Percentiles rank a stretch among this genome's conserved stretches.
phyloP scores from a whole-genome alignment of 148 eudicot species.

The Amaranthus hypochondriacus region DNA sequence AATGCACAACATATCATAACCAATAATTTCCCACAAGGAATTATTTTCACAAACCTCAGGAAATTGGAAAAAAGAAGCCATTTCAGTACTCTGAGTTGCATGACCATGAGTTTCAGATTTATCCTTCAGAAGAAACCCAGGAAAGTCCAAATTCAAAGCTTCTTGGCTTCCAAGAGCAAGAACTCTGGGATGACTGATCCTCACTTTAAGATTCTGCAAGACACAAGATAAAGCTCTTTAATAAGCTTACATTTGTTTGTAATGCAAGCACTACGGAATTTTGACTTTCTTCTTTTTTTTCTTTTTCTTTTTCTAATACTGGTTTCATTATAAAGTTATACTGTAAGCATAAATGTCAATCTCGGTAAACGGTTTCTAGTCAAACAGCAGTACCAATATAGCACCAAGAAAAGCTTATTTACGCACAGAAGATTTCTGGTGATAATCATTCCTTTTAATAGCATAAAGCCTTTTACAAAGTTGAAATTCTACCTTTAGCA shows the following conservation, averaged over 20 bases:
- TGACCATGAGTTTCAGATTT: constrained; percentile 25
- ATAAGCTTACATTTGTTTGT: constrained; percentile 15
- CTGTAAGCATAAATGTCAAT: neutral
- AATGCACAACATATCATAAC: constrained; percentile 1
- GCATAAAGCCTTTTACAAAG: neutral
- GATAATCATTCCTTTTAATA: neutral
- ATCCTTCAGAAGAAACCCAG: constrained; percentile 49
- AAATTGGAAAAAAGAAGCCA: constrained; percentile 43
- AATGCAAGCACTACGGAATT: neutral
- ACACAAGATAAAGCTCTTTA: constrained; percentile 14
- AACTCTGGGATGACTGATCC: constrained; percentile 79
- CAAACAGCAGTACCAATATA: neutral
- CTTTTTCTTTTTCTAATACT: neutral
- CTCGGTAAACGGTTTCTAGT: neutral
- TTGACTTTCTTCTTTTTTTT: neutral
- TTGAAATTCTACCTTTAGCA: neutral
- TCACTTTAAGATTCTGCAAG: constrained; percentile 81
- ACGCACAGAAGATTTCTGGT: neutral
- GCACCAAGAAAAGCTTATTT: no score
- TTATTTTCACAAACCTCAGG: constrained; percentile 60
- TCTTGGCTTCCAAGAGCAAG: constrained; percentile 55
- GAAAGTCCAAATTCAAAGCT: constrained; percentile 56
- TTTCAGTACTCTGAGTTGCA: constrained; percentile 11
- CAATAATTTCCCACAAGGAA: constrained; percentile 7
- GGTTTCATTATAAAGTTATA: constrained; percentile 3